Percentiles rank a stretch among this genome's conserved stretches.
Conservation (phyloP, 306 rosid genomes). For the peach (Prunus persica) region Prunus_persica_NCBIv2 NC_034011.1:5656501-5657000, state of each 20-base stretch:
- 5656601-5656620: slow-evolving; percentile 85
- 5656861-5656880: slow-evolving; percentile 60
- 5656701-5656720: slow-evolving; percentile 67
- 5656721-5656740: slow-evolving; percentile 77
- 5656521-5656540: slow-evolving; percentile 50
- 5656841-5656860: slow-evolving; percentile 68
- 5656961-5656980: slow-evolving; percentile 64
- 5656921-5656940: slow-evolving; percentile 77
- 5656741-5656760: slow-evolving; percentile 73
- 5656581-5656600: slow-evolving; percentile 79
- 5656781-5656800: slow-evolving; percentile 67
- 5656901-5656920: slow-evolving; percentile 86
- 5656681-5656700: slow-evolving; percentile 68
- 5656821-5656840: slow-evolving; percentile 64
- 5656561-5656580: slow-evolving; percentile 61
- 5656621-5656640: slow-evolving; percentile 77
- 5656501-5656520: slow-evolving; percentile 54
- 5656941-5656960: slow-evolving; percentile 74
- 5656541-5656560: slow-evolving; percentile 44
- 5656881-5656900: slow-evolving; percentile 73
- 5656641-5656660: slow-evolving; percentile 68
- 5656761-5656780: slow-evolving; percentile 72
- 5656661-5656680: slow-evolving; percentile 54
- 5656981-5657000: slow-evolving; percentile 82
- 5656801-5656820: slow-evolving; percentile 50